Evolutionary conservation across 1,284 basidiomycete genomes (phyloP), one percentile per base, ranked within the genome.

Genomic region (Ganoderma meredithae): DNA sequence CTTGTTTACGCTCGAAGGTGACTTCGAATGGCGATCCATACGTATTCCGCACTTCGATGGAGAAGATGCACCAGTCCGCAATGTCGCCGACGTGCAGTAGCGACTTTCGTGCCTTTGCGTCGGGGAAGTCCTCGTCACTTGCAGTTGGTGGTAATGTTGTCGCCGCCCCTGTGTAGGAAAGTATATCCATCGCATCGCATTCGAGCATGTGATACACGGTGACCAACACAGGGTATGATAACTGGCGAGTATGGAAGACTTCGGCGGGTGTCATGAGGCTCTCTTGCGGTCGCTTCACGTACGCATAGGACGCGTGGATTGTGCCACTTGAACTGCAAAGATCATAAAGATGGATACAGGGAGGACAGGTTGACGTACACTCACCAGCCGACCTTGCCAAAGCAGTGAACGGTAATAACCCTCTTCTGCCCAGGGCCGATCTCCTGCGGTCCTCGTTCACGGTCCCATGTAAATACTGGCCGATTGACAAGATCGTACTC

Each of bases 151-250:
- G 69, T 8, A 66, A 43, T 12, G 72, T 72, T 40, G 76, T 75
- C 19, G 78, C 76, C 68, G 83, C 83, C 17, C 82, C 75, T 44
- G 85, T 84, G 73, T 89, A 88, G 44, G 90, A 88, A 40, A 94
- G 81, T 66, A 97, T 83, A 72, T 94, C 91, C 87, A 98, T 90
- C 41, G 85, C 85, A 69, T 91, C 86, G 75, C 92, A 95, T 76
- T 96, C 94, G 49, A 98, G 86, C 82, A 96, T 96, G 70, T 95
- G 93, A 76, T 97, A 97, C 2, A 99, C 96, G 0, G 95, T 97
- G 67, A 98, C 91, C 73, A 94, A 85, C 68, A 99, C 85, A 8
- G 95, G 92, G 76, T 95, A 93, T 17, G 91, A 88, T 63, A 98
- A 79, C 70, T 93, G 93, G 33, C 97, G 90, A 12, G 94, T 90